Conservation (phyloP, 1,284 basidiomycete genomes). For the Mycosarcoma mackinlayi region DNA sequence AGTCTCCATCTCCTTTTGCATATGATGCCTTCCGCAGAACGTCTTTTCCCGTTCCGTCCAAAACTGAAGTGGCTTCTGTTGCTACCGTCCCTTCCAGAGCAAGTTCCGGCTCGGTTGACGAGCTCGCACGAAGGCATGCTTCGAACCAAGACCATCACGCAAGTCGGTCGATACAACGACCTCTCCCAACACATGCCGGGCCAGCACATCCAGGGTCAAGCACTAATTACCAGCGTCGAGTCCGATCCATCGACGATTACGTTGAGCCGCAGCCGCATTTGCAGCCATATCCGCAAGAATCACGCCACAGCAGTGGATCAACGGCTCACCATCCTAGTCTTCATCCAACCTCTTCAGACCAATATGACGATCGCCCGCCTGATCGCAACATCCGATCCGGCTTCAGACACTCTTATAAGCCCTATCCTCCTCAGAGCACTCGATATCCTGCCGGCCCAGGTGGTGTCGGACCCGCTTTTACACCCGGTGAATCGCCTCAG, state of each 20-base stretch:
- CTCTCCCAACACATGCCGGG: background rate
- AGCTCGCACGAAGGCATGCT: slow-evolving; percentile 9
- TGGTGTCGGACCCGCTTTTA: background rate
- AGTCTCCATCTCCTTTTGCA: slow-evolving; percentile 44
- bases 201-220: background rate
- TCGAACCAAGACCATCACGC: slow-evolving; percentile 6
- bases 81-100: background rate
- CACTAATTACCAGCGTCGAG: slow-evolving; percentile 12
- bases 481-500: slow-evolving; percentile 17
- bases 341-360: background rate
- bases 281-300: slow-evolving; percentile 7
- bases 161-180: background rate
- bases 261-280: slow-evolving; percentile 14
- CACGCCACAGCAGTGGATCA: slow-evolving; percentile 16
- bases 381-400: slow-evolving; percentile 17
- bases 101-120: slow-evolving; percentile 20
- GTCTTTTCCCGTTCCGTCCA: slow-evolving; percentile 10
- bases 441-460: slow-evolving; percentile 1
- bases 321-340: slow-evolving; percentile 15
- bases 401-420: slow-evolving; percentile 22
- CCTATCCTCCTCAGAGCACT: slow-evolving; percentile 19
- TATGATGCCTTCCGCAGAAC: slow-evolving; percentile 28
- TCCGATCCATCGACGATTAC: slow-evolving; percentile 42
- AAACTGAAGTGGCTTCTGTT: background rate
- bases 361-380: slow-evolving; percentile 21